These are phyloP conservation scores for Neurospora terricola DNA, from an alignment of 495 filamentous ascomycete species.

Conservation along the genomic window DNA sequence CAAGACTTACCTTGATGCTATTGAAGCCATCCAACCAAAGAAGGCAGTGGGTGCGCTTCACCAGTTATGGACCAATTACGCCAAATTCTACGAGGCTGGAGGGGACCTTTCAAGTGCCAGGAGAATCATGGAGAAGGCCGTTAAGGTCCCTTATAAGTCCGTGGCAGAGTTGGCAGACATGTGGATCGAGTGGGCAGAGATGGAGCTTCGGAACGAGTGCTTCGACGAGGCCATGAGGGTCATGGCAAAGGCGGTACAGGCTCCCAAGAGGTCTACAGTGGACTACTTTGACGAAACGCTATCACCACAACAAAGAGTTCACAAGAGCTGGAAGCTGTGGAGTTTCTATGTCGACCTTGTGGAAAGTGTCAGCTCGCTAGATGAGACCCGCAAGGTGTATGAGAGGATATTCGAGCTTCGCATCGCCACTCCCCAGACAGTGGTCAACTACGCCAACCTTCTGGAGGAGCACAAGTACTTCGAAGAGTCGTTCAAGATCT, in stretches of 20 bases:
- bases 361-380: constrained; percentile 81
- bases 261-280: constrained; percentile 86
- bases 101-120: constrained; percentile 77
- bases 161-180: constrained; percentile 92
- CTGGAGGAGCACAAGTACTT: constrained; percentile 93
- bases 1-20: constrained; percentile 90
- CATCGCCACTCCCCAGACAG: constrained; percentile 95
- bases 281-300: constrained; percentile 97
- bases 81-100: constrained; percentile 91
- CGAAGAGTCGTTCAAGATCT: constrained; percentile 96
- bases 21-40: constrained; percentile 85
- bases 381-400: constrained; percentile 90
- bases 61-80: constrained; percentile 94
- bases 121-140: constrained; percentile 93
- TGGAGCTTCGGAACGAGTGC: constrained; percentile 92
- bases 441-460: constrained; percentile 96
- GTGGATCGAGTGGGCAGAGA: constrained; percentile 98
- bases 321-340: constrained; percentile 99
- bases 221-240: constrained; percentile 90
- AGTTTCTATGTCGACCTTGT: constrained; percentile 99
- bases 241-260: constrained; percentile 94
- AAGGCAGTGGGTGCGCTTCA: constrained; percentile 92
- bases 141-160: constrained; percentile 93
- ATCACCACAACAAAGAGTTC: constrained; percentile 88
- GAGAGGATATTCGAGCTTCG: constrained; percentile 96